Conservation (phyloP, 2,329 filamentous ascomycete species). For the Alternaria ventricosa region DNA sequence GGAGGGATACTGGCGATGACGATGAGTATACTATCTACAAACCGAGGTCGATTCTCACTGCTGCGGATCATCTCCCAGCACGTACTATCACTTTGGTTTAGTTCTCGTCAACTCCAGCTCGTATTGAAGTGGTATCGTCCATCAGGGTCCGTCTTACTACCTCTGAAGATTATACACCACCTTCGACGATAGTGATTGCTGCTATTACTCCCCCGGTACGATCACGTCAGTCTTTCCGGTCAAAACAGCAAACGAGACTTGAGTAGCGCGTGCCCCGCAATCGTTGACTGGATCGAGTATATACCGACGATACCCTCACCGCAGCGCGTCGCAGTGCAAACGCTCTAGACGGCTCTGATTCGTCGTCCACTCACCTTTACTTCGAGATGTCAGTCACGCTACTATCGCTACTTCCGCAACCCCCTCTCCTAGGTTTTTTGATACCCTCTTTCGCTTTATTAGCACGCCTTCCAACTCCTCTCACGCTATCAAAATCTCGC, state of each 20-base stretch:
- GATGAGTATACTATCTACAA: too few relatives aligned
- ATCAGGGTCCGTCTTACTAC: too few relatives aligned
- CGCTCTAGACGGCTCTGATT: neutral
- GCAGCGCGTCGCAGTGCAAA: neutral
- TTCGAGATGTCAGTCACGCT: neutral
- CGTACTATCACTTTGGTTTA: neutral
- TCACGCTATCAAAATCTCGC: neutral
- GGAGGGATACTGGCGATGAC: too few relatives aligned
- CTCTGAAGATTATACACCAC: too few relatives aligned
- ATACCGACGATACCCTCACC: neutral
- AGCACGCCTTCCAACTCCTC: neutral
- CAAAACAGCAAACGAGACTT: neutral
- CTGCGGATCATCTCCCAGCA: neutral
- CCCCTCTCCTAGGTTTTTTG: neutral
- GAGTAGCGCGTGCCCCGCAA: neutral
- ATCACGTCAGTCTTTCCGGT: too few relatives aligned
- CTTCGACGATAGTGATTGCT: too few relatives aligned
- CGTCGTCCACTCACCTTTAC: neutral
- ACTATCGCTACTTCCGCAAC: neutral
- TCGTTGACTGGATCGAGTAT: accelerated
- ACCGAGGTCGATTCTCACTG: neutral
- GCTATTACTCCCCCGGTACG: too few relatives aligned
- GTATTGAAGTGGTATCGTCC: neutral
- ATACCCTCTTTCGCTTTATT: neutral
- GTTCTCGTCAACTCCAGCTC: neutral